A percentile compares a stretch with the other conserved stretches of the same genome.
phyloP scores from a whole-genome alignment of 1,139 yeast species.

The Arxiozyma telluris region DNA sequence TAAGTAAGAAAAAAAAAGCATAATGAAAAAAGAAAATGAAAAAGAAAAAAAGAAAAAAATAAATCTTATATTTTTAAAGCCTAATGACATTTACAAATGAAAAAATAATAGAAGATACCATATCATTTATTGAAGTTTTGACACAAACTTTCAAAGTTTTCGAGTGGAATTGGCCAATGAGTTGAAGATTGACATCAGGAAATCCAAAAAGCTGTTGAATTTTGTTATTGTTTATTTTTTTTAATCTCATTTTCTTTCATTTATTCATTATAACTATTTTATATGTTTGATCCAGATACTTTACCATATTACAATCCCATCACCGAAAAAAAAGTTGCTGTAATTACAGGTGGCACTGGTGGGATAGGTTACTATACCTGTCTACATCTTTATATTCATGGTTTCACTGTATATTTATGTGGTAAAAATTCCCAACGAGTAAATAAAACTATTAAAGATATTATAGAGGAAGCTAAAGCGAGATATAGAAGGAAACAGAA shows the following conservation, averaged over 20 bases:
- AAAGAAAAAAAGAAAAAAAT: too few relatives aligned
- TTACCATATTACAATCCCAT: slow-evolving; percentile 32
- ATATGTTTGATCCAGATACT: slow-evolving; percentile 21
- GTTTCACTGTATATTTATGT: slow-evolving; percentile 62
- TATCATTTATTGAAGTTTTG: too few relatives aligned
- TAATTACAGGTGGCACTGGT: slow-evolving; percentile 72
- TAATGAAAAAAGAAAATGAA: too few relatives aligned
- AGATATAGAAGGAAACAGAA: slow-evolving; percentile 8
- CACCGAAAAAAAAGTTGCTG: slow-evolving; percentile 46
- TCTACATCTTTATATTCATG: slow-evolving; percentile 69
- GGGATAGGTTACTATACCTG: slow-evolving; percentile 77
- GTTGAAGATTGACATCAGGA: neutral
- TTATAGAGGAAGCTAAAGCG: slow-evolving; percentile 43
- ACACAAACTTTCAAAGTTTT: too few relatives aligned
- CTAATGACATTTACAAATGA: neutral
- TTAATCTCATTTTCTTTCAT: too few relatives aligned
- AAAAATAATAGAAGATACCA: neutral
- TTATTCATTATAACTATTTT: neutral
- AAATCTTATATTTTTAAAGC: neutral
- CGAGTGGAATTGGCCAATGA: neutral
- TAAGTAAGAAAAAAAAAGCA: too few relatives aligned
- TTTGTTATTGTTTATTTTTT: too few relatives aligned
- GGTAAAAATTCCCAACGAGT: slow-evolving; percentile 58
- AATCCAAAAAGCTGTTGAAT: neutral
- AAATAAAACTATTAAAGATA: slow-evolving; percentile 44